These are phyloP conservation scores for Pseudohyphozyma bogoriensis DNA, from an alignment of 768 basidiomycete species.

Conservation along the genomic window DNA sequence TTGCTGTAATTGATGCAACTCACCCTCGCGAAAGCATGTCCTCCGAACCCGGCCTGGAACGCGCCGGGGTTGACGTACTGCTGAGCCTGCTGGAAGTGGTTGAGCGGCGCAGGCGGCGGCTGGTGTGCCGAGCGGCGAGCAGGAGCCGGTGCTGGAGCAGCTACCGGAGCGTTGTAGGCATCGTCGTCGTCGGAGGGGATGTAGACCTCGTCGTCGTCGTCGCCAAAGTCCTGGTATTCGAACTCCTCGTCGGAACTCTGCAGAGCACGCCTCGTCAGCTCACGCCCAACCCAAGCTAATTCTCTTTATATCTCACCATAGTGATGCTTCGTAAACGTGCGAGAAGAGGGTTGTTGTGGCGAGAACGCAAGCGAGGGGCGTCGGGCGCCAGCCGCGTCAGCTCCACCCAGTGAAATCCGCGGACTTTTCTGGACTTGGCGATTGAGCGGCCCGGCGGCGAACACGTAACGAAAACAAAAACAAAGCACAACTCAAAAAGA, in stretches of 20 bases:
- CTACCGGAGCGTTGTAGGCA: neutral
- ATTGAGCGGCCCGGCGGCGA: too few species aligned
- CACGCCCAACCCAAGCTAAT: neutral
- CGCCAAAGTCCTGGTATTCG: conserved; percentile 18
- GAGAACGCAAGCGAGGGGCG: too few species aligned
- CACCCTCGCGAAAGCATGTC: conserved; percentile 26
- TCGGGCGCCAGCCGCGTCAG: too few species aligned
- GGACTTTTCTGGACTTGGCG: too few species aligned
- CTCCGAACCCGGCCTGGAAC: conserved; percentile 30
- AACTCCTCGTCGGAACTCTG: conserved; percentile 21
- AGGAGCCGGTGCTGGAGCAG: conserved; percentile 1
- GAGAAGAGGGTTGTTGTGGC: too few species aligned
- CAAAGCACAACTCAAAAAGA: too few species aligned
- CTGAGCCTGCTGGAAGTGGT: neutral
- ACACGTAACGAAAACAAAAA: too few species aligned
- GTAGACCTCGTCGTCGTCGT: conserved; percentile 22
- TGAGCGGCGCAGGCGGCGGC: neutral
- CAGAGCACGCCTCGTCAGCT: neutral
- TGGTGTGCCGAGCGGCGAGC: neutral
- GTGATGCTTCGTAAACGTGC: too few species aligned
- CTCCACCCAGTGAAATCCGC: too few species aligned
- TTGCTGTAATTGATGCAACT: too few species aligned
- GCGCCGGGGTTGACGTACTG: conserved; percentile 20
- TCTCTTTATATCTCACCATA: neutral
- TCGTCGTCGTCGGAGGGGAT: conserved; percentile 23